phyloP scores from a whole-genome alignment of 164 flowering plant genomes.

The Dillenia suffruticosa region DNA sequence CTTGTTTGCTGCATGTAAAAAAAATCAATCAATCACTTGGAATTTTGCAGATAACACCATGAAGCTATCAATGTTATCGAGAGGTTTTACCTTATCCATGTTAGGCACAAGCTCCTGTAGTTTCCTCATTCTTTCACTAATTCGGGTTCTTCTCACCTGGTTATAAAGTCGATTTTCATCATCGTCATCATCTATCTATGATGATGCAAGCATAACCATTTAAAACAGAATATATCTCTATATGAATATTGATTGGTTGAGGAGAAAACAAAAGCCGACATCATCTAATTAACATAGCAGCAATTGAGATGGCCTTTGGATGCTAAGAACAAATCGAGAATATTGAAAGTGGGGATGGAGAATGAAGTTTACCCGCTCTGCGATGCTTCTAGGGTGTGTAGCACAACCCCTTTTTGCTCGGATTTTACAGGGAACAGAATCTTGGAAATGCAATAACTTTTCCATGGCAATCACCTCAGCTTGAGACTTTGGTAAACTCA shows the following conservation, averaged over 20 bases:
- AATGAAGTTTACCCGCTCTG: conserved; percentile 53
- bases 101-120: conserved; percentile 70
- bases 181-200: too few species aligned
- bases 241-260: background rate
- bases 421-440: conserved; percentile 62
- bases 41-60: too few species aligned
- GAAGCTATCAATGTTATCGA: too few species aligned
- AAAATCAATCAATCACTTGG: background rate
- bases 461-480: conserved; percentile 44
- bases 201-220: background rate
- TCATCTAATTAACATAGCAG: background rate
- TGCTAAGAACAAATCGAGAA: too few species aligned
- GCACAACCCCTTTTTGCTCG: conserved; percentile 85
- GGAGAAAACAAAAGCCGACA: background rate
- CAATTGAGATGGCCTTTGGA: too few species aligned
- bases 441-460: conserved; percentile 46
- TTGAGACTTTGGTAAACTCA: conserved; percentile 51
- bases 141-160: conserved; percentile 65
- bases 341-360: too few species aligned
- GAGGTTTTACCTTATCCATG: conserved; percentile 63
- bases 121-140: conserved; percentile 73
- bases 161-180: background rate
- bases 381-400: conserved; percentile 83
- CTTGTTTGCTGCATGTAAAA: conserved; percentile 48
- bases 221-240: background rate